Evolutionary conservation across 768 basidiomycete genomes (phyloP).

Genomic region (Lyophyllum decastes): DNA sequence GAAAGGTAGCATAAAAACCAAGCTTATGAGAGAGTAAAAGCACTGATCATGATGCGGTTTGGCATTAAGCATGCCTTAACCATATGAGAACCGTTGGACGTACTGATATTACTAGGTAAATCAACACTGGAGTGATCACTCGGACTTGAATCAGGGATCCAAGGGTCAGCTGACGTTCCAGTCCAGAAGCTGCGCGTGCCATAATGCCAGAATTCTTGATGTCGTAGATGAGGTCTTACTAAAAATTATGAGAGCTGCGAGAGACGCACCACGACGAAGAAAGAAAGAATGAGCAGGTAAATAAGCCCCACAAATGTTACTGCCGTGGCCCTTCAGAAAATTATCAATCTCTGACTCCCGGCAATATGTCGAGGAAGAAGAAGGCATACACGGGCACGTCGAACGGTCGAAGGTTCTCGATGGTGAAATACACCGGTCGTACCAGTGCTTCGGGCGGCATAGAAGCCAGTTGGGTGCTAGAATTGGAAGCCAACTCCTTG

Average conservation of each 20-base stretch:
- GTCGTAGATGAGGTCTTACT: background rate
- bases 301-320: conserved; percentile 39
- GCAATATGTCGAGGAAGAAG: background rate
- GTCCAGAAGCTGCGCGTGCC: conserved; percentile 37
- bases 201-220: conserved; percentile 30
- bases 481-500: background rate
- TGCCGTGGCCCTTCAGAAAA: conserved; percentile 32
- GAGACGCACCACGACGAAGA: conserved; percentile 27
- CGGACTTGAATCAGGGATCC: conserved; percentile 40
- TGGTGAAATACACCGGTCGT: conserved; percentile 36
- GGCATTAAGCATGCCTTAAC: background rate
- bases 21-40: conserved; percentile 47
- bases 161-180: conserved; percentile 39
- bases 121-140: conserved; percentile 34
- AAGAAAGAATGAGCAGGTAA: conserved; percentile 29
- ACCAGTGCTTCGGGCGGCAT: conserved; percentile 40
- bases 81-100: conserved; percentile 4
- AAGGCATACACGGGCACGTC: conserved; percentile 41
- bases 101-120: conserved; percentile 45
- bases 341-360: background rate
- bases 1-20: conserved; percentile 54
- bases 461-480: conserved; percentile 23
- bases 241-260: background rate
- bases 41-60: conserved; percentile 29
- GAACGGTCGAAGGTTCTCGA: conserved; percentile 47